Evolutionary conservation across 495 filamentous ascomycete species (phyloP).

Genomic region (Podospora comata): DNA sequence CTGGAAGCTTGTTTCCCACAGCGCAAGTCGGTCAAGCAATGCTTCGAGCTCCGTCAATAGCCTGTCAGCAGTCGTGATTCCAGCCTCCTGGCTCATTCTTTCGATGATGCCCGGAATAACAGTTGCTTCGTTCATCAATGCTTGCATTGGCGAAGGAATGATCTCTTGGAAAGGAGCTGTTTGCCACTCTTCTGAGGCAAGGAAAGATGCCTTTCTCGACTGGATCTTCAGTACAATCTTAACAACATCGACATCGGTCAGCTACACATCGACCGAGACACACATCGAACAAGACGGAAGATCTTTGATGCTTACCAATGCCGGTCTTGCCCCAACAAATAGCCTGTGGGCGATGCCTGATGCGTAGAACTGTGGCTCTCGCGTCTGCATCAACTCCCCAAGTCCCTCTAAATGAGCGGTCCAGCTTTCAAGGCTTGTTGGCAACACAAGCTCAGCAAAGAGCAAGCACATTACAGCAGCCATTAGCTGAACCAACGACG

Average conservation of each 20-base stretch:
- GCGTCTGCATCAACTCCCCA: conserved; percentile 27
- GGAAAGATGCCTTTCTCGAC: conserved; percentile 25
- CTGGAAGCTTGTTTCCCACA: conserved; percentile 20
- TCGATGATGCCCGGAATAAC: conserved; percentile 32
- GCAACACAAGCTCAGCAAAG: conserved; percentile 34
- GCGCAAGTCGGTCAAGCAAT: conserved; percentile 15
- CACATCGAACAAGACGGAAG: not conserved
- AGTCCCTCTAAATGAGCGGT: conserved; percentile 34
- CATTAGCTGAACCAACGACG: conserved; percentile 23
- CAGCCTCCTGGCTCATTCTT: conserved; percentile 10
- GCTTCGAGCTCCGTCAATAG: conserved; percentile 8
- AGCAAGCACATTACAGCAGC: conserved; percentile 41
- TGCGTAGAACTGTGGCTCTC: conserved; percentile 26
- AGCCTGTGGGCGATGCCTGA: conserved; percentile 34
- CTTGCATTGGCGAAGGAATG: conserved; percentile 32
- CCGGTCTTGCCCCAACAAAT: conserved; percentile 37
- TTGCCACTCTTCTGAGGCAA: conserved; percentile 30
- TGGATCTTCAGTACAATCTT: conserved; percentile 23
- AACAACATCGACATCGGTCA: conserved; percentile 10
- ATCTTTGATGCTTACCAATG: conserved; percentile 26
- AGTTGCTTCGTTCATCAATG: conserved; percentile 29
- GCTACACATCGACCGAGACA: not conserved
- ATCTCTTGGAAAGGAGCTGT: conserved; percentile 30
- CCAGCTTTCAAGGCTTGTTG: conserved; percentile 26
- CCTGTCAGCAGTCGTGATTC: not conserved